Percentiles rank a stretch among this genome's conserved stretches.
phyloP scores from a whole-genome alignment of 495 filamentous ascomycete genomes.

The Podospora pseudoanserina region DNA sequence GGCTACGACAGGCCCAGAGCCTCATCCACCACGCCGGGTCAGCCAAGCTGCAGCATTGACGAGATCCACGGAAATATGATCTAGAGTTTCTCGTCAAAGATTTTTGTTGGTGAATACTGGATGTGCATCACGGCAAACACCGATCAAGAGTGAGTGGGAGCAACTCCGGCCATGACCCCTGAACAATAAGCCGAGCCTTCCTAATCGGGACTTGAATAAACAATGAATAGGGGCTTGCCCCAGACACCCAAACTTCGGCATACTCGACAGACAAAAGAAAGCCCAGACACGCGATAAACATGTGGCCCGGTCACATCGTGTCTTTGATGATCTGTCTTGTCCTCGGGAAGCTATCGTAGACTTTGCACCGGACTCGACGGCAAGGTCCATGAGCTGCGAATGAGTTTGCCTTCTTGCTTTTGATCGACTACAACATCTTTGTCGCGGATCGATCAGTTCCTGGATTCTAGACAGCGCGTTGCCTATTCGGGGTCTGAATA shows the following conservation, averaged over 20 bases:
- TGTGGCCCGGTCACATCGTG: not conserved
- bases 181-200: conserved; percentile 12
- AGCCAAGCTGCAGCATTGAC: not conserved
- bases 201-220: conserved; percentile 38
- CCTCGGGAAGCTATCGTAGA: not conserved
- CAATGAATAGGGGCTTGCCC: conserved; percentile 21
- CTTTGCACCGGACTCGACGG: not conserved
- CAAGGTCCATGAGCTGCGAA: not conserved
- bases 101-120: not conserved
- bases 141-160: not conserved
- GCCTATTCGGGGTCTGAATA: conserved; percentile 4
- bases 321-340: not conserved
- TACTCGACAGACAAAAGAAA: not conserved
- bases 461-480: not conserved
- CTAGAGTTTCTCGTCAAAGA: not conserved
- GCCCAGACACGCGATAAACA: not conserved
- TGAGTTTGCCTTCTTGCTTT: not conserved
- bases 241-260: not conserved
- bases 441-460: not conserved
- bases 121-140: not conserved
- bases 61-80: not conserved
- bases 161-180: not conserved
- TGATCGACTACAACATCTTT: not conserved
- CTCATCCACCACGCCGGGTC: not conserved
- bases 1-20: not conserved